Evolutionary conservation across 768 basidiomycete genomes (phyloP), one percentile per base, ranked within the genome.

Genomic region (Hysterangium stoloniferum): DNA sequence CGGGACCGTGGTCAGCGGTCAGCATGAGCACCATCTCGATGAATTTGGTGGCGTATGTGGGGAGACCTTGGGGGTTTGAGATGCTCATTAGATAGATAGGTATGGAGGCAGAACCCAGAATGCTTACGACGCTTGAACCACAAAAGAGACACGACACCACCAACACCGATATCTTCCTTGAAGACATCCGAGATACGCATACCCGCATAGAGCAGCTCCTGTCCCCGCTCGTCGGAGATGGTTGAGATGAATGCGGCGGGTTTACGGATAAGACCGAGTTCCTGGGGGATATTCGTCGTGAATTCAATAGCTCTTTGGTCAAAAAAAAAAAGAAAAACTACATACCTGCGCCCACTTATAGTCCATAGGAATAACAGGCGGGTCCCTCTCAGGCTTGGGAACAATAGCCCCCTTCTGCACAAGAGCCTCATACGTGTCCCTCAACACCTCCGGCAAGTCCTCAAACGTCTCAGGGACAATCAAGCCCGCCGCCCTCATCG

Each of bases 11-110:
- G 68, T 99, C 95, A 56, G 95, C 95, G 11, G 95, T 99, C 58
- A 99, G 77, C 90, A 96, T 95, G 66, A 99, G 79, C 48, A 97
- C 93, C 96, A 98, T 99, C 76, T 99, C 95, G 66, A 99, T 84
- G 77, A 99, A 99, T 74, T 97, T 98, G 66, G 92, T 84, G 41
- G 94, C 95, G 77, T 86, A 95, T 42, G 82, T 71, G 15, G 93
- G 95, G 20, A 98, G 78, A 49, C 72, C 60, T 60, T 22, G 17
- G 28, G 43, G 6, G 17, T 38, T 6, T 19, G 22, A 37, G 33
- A 57, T 24, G 38, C 40, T 28, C n/a, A 44, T 2, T 22, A n/a
- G n/a, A n/a, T n/a, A n/a, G n/a, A 17, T 24, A 31, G 46, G 49
- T 40, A 12, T 1, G 27, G 15, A 45, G 25, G 12, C 40, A 12